Evolutionary conservation across 805 yeast genomes (phyloP).

Genomic region (Nakazawaea peltata): DNA sequence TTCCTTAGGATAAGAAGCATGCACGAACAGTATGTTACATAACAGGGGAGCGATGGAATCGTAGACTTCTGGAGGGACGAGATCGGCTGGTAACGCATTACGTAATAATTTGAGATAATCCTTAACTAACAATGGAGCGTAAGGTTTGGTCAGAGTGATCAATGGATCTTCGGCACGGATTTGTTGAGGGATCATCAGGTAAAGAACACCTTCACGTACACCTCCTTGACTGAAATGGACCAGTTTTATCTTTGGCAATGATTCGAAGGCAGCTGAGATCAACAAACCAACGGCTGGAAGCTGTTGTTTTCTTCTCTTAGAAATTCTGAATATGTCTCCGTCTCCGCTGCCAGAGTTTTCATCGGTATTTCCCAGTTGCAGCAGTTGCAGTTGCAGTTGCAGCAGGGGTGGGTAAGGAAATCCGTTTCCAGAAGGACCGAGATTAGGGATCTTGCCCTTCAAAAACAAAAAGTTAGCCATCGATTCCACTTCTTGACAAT

Average conservation of each 20-base stretch:
- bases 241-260: constrained; percentile 51
- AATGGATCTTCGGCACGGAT: constrained; percentile 63
- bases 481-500: constrained; percentile 41
- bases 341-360: constrained; percentile 11
- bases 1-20: constrained; percentile 71
- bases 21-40: constrained; percentile 69
- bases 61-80: constrained; percentile 47
- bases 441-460: constrained; percentile 41
- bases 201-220: constrained; percentile 68
- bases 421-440: too few species aligned
- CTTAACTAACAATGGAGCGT: constrained; percentile 57
- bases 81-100: constrained; percentile 46
- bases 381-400: too few species aligned
- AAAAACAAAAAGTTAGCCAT: constrained; percentile 44
- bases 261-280: constrained; percentile 53
- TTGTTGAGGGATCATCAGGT: constrained; percentile 48
- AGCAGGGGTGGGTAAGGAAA: too few species aligned
- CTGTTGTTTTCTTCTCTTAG: constrained; percentile 58
- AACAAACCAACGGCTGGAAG: constrained; percentile 63
- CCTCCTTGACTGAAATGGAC: constrained; percentile 73
- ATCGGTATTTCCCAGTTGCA: too few species aligned
- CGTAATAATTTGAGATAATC: constrained; percentile 46
- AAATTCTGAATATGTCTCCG: constrained; percentile 50
- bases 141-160: constrained; percentile 60
- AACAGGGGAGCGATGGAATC: constrained; percentile 61